Percentiles rank a stretch among this genome's conserved stretches.
Evolutionary conservation across 2,329 filamentous ascomycete species (phyloP).

Genomic region (Xylariaceae sp.): DNA sequence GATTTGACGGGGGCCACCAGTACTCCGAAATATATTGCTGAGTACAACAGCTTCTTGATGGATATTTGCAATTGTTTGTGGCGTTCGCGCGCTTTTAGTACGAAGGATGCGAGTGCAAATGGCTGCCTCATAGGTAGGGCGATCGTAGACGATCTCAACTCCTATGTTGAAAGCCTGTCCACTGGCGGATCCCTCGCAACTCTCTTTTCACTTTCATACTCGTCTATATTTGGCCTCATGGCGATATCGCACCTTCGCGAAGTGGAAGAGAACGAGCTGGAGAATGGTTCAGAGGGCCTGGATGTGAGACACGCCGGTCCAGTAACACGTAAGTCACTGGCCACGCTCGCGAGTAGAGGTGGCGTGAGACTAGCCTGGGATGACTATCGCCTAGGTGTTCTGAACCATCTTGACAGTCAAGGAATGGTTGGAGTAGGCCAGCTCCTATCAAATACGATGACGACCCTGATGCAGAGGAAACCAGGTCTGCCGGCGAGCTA

Average conservation of each 20-base stretch:
- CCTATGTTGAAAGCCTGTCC: constrained; percentile 48
- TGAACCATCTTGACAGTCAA: constrained; percentile 61
- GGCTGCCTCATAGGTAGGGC: constrained; percentile 48
- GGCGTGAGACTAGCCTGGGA: constrained; percentile 67
- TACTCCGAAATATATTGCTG: constrained; percentile 57
- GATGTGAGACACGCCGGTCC: constrained; percentile 59
- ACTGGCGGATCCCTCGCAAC: constrained; percentile 42
- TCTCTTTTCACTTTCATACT: constrained; percentile 57
- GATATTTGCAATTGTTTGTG: constrained; percentile 82
- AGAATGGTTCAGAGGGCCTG: constrained; percentile 34
- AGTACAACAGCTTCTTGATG: constrained; percentile 82
- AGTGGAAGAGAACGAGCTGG: constrained; percentile 53
- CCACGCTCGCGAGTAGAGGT: constrained; percentile 57
- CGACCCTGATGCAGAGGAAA: constrained; percentile 57
- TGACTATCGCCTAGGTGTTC: constrained; percentile 69
- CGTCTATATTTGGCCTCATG: constrained; percentile 53
- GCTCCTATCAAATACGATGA: constrained; percentile 79
- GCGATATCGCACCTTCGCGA: constrained; percentile 53
- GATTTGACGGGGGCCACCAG: constrained; percentile 37
- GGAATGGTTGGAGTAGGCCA: constrained; percentile 64
- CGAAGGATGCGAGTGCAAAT: constrained; percentile 58
- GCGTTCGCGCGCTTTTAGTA: constrained; percentile 68
- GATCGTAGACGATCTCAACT: constrained; percentile 42
- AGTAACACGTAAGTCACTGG: constrained; percentile 64
- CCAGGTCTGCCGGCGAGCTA: constrained; percentile 4